Evolutionary conservation across 345 rosid genomes (phyloP).

Genomic region (Syzygium jambos): DNA sequence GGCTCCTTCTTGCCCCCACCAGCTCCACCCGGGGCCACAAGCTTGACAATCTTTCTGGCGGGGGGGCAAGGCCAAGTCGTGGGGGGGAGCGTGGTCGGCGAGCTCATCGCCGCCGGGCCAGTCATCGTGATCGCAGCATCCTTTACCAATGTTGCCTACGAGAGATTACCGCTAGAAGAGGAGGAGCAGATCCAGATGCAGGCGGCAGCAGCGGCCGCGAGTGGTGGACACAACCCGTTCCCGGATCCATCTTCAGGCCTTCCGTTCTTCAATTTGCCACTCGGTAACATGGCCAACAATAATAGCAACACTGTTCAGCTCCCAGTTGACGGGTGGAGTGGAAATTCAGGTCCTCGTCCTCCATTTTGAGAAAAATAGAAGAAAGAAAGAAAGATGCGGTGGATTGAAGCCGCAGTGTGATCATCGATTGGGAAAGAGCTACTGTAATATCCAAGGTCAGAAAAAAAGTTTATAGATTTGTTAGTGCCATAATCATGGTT

Average conservation of each 20-base stretch:
- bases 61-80: constrained; percentile 96
- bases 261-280: constrained; percentile 85
- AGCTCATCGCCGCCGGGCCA: constrained; percentile 82
- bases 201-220: constrained; percentile 26
- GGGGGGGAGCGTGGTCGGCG: constrained; percentile 95
- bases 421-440: not conserved
- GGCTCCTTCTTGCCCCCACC: constrained; percentile 97
- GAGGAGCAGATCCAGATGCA: constrained; percentile 68
- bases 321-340: constrained; percentile 77
- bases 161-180: constrained; percentile 50
- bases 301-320: constrained; percentile 6
- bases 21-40: constrained; percentile 96
- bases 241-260: constrained; percentile 53
- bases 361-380: constrained; percentile 16
- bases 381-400: not conserved
- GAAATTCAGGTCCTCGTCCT: constrained; percentile 34
- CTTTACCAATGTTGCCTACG: constrained; percentile 89
- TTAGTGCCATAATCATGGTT: not conserved
- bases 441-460: not conserved
- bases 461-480: not conserved
- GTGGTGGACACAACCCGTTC: constrained; percentile 23
- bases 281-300: constrained; percentile 41
- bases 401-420: not conserved
- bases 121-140: constrained; percentile 91
- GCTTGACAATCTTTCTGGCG: constrained; percentile 71